Evolutionary conservation across 495 filamentous ascomycete genomes (phyloP).

Genomic region (Astrothelium macrocarpum): DNA sequence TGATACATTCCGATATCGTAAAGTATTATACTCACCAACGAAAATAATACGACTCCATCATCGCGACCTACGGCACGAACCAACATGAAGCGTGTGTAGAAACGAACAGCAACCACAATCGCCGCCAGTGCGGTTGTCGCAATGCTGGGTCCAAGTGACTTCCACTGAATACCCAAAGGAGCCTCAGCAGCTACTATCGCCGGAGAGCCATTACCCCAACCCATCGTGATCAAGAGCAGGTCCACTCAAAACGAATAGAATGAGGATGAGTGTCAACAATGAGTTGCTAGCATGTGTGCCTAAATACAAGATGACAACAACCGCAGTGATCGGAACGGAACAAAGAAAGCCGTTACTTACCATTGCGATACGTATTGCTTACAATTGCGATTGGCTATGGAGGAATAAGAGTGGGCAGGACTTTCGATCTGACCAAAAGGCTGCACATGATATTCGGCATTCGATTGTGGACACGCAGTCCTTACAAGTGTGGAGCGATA

Average conservation of each 20-base stretch:
- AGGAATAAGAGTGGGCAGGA: not conserved
- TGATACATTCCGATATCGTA: not conserved
- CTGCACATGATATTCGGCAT: not conserved
- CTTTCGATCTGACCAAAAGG: not conserved
- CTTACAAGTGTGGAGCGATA: not conserved
- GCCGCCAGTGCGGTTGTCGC: constrained; percentile 12
- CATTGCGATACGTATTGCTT: not conserved
- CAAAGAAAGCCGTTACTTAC: not conserved
- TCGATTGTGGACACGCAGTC: not conserved
- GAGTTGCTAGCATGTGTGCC: not conserved
- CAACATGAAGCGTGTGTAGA: constrained; percentile 20
- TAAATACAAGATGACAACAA: not conserved
- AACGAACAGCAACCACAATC: constrained; percentile 19
- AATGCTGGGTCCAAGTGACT: constrained; percentile 19
- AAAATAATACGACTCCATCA: constrained; percentile 25
- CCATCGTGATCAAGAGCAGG: not conserved
- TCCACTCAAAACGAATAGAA: not conserved
- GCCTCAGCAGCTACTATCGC: constrained; percentile 1
- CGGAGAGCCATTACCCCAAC: not conserved
- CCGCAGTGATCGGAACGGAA: not conserved
- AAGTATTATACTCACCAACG: constrained; percentile 14
- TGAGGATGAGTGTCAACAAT: not conserved
- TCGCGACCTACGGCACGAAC: constrained; percentile 20
- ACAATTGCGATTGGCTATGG: not conserved
- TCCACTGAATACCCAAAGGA: constrained; percentile 14